A percentile compares a stretch with the other conserved stretches of the same genome.
phyloP scores from a whole-genome alignment of 2,329 filamentous ascomycete genomes.

The Zopfia rhizophila region DNA sequence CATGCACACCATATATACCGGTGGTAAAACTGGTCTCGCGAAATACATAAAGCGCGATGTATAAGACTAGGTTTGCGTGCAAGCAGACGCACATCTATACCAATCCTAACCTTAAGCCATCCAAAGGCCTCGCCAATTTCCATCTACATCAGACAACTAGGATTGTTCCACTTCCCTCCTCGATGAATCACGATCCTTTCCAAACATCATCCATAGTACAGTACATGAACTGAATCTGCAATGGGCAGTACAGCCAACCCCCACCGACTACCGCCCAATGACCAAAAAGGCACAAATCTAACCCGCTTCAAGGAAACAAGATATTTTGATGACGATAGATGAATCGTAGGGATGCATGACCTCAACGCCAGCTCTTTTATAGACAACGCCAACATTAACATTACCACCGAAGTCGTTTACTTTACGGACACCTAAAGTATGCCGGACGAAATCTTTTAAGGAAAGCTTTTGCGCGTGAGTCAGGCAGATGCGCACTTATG shows the following conservation, averaged over 20 bases:
- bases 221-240: slow-evolving; percentile 21
- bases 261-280: neutral
- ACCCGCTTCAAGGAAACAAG: slow-evolving; percentile 8
- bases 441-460: too few species aligned
- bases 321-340: neutral
- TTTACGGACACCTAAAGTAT: too few species aligned
- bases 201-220: slow-evolving; percentile 21
- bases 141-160: slow-evolving; percentile 10
- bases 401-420: slow-evolving; percentile 7
- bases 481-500: too few species aligned
- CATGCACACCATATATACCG: too few species aligned
- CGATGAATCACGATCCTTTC: neutral
- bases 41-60: too few species aligned
- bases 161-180: neutral
- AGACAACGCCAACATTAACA: slow-evolving; percentile 6
- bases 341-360: too few species aligned
- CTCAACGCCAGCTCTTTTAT: slow-evolving; percentile 3
- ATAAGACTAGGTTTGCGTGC: too few species aligned
- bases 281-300: neutral
- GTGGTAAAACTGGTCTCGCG: too few species aligned
- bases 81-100: slow-evolving; percentile 10
- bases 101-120: slow-evolving; percentile 1
- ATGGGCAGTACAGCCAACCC: slow-evolving; percentile 6
- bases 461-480: too few species aligned
- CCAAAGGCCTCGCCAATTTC: neutral